phyloP scores from a whole-genome alignment of 352 stramenopile species.

The Pythium periplocum region DNA sequence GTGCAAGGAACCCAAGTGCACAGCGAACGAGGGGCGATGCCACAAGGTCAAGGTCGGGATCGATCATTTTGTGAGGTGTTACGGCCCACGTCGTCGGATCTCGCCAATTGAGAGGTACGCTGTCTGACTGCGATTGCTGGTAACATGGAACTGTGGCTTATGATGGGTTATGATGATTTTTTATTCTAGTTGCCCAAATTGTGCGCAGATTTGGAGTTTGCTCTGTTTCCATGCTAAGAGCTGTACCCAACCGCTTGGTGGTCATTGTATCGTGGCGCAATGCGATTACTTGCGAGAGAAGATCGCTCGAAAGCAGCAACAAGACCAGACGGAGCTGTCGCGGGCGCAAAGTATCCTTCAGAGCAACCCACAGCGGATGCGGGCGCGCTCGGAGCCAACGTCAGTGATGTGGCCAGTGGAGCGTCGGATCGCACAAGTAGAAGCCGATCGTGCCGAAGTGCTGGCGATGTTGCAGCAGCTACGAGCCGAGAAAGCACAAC shows the following conservation, averaged over 20 bases:
- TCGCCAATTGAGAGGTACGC: constrained; percentile 76
- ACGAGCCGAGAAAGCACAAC: constrained; percentile 45
- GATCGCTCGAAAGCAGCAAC: constrained; percentile 70
- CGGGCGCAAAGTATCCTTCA: constrained; percentile 44
- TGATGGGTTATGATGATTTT: background rate
- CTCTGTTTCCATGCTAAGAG: constrained; percentile 85
- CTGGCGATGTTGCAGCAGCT: constrained; percentile 75
- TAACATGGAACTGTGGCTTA: background rate
- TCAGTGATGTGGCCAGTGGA: constrained; percentile 73
- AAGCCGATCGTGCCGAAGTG: constrained; percentile 68
- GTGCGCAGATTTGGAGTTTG: constrained; percentile 81
- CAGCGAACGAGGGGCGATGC: constrained; percentile 56
- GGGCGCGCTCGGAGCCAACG: background rate
- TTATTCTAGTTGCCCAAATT: constrained; percentile 58
- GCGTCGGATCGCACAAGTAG: constrained; percentile 74
- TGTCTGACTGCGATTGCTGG: background rate
- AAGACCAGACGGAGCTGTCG: constrained; percentile 50
- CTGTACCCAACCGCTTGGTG: constrained; percentile 40
- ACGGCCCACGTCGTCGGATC: constrained; percentile 56
- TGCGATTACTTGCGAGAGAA: constrained; percentile 85
- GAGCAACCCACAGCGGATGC: constrained; percentile 15
- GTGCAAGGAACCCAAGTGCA: constrained; percentile 53
- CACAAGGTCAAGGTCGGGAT: constrained; percentile 88
- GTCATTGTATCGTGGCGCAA: constrained; percentile 74
- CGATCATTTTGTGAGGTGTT: constrained; percentile 85